Base-by-base conservation (phyloP, 2,329 filamentous ascomycete species). In the Lasiodiplodia gonubiensis region DNA sequence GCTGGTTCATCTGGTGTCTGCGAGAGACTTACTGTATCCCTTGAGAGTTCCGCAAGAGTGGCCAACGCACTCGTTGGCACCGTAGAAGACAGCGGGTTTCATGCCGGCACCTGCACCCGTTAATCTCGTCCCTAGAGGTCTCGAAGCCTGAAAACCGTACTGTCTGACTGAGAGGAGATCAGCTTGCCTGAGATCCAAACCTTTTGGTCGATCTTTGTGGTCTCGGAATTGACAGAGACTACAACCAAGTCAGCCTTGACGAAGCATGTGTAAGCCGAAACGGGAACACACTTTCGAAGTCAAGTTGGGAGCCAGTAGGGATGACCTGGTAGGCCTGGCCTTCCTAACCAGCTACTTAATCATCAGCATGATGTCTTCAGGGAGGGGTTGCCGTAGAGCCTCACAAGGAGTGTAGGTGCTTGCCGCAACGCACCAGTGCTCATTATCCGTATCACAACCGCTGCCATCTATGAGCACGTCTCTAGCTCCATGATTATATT, bases 81-180 rank as follows among this genome's bases (percentile, higher is more conserved):
- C 84, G 68, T 69, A 69, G 37, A 69, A 69, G 3, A 69, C 67
- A 6, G 49, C 27, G 12, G 68, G 63, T 46, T 69, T 67, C 63
- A 69, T 64, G 3, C 63, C 67, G 18, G 65, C 42, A 18, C 54
- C 65, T 67, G 35, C 1, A 48, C 7, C 10, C 2, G 35, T 65
- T 30, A 42, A 11, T 12, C 46, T 4, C 23, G 11, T n/a, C 21
- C 18, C 4, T 7, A 23, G 2, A 7, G 27, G 5, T 23, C 5
- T 39, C 4, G 8, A 65, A 53, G 4, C 2, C 37, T 12, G 33
- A 3, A 27, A 4, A 25, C n/a, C 55, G 16, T 61, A 67, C 52
- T 42, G 21, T 64, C 55, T 5, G 66, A 54, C 25, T 67, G 30
- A 18, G 63, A 30, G 2, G 57, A 68, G 25, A 67, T 64, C 18